A percentile compares a stretch with the other conserved stretches of the same genome.
Evolutionary conservation across 495 filamentous ascomycete species (phyloP).

Genomic region (Penicillium pulvis): DNA sequence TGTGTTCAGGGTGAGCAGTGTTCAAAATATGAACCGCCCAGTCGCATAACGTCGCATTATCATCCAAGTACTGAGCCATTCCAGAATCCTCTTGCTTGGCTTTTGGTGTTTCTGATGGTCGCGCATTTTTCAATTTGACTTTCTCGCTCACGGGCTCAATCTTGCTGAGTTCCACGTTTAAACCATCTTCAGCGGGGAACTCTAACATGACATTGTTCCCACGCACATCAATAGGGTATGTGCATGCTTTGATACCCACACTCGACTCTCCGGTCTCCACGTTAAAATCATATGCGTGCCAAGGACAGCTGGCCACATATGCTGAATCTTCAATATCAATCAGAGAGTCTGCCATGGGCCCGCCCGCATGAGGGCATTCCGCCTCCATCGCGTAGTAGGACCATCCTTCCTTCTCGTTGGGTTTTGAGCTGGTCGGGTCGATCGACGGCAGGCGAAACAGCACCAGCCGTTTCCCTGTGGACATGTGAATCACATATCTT

Average conservation of each 20-base stretch:
- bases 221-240: slow-evolving; percentile 47
- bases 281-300: slow-evolving; percentile 61
- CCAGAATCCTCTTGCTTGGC: slow-evolving; percentile 17
- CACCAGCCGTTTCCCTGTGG: slow-evolving; percentile 52
- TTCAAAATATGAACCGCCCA: slow-evolving; percentile 55
- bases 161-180: slow-evolving; percentile 29
- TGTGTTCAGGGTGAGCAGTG: slow-evolving; percentile 53
- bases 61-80: slow-evolving; percentile 39
- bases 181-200: slow-evolving; percentile 27
- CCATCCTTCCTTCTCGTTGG: slow-evolving; percentile 47
- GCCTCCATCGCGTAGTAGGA: slow-evolving; percentile 57
- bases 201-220: slow-evolving; percentile 38
- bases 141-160: slow-evolving; percentile 53
- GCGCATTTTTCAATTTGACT: slow-evolving; percentile 49
- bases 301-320: slow-evolving; percentile 56
- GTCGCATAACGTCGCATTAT: slow-evolving; percentile 51
- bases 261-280: slow-evolving; percentile 58
- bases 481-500: slow-evolving; percentile 51
- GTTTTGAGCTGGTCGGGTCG: slow-evolving; percentile 31
- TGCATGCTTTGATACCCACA: slow-evolving; percentile 55
- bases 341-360: slow-evolving; percentile 51
- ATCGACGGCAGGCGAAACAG: slow-evolving; percentile 53
- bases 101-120: slow-evolving; percentile 18
- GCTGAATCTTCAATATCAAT: slow-evolving; percentile 57
- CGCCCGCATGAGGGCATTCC: slow-evolving; percentile 55